phyloP scores from a whole-genome alignment of 352 stramenopile genomes.

The Phytophthora idaei region DNA sequence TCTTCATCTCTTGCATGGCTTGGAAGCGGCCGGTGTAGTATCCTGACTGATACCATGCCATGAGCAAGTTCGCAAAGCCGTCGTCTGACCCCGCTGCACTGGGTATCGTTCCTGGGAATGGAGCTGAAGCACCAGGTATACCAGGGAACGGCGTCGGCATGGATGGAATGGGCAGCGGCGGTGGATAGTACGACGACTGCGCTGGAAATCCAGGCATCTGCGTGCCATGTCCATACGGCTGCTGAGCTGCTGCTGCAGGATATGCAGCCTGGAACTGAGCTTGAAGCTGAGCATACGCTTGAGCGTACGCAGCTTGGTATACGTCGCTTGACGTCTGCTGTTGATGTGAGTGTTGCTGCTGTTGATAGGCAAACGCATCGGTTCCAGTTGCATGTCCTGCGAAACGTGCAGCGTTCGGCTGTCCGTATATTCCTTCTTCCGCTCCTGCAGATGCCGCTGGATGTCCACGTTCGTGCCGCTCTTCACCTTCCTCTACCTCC shows the following conservation, averaged over 20 bases:
- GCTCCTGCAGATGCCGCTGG: constrained; percentile 1
- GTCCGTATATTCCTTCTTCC: constrained; percentile 13
- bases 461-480: constrained; percentile 8
- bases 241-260: constrained; percentile 29
- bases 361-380: constrained; percentile 17
- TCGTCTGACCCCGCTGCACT: constrained; percentile 42
- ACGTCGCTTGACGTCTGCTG: constrained; percentile 42
- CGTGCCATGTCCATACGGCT: constrained; percentile 19
- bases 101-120: constrained; percentile 21
- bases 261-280: constrained; percentile 53
- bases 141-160: constrained; percentile 35
- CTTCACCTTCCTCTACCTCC: constrained; percentile 20
- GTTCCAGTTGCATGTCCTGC: constrained; percentile 14
- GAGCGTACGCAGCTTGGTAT: constrained; percentile 71
- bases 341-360: constrained; percentile 17
- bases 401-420: constrained; percentile 17
- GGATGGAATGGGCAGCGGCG: constrained; percentile 24
- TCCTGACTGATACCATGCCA: constrained; percentile 88
- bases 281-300: constrained; percentile 72
- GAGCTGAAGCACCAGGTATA: constrained; percentile 25
- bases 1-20: constrained; percentile 78
- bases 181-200: constrained; percentile 38
- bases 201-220: constrained; percentile 22
- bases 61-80: constrained; percentile 69
- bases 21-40: constrained; percentile 85